Base-by-base conservation (phyloP, 2,329 filamentous ascomycete species). In the Fusarium sulawesiense region DNA sequence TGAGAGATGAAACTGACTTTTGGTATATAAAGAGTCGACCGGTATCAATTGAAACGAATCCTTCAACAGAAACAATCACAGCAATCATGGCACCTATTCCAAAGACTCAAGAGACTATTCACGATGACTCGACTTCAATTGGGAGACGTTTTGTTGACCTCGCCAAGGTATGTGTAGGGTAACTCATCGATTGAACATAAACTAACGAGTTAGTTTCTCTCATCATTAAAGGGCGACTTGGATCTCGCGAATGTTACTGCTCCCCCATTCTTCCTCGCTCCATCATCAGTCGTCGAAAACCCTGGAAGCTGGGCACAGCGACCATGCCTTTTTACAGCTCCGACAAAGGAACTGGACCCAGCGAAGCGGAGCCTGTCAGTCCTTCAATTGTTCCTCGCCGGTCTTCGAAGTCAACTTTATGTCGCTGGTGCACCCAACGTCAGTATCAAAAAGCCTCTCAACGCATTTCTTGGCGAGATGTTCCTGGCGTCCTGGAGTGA, bases 381-480 rank as follows among this genome's bases (percentile, higher is more conserved):
- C 2, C 76, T 86, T 41, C 82, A 82, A 45, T 82, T 84, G 75
- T 81, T 86, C 56, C 78, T 86, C 13, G 79, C 80, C 16, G 82
- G 83, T 7, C 79, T 86, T 42, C 76, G 80, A 30, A 82, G 79
- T 56, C 84, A 86, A 53, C 78, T 85, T 55, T 86, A 86, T 68
- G 79, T 85, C 13, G 82, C 73, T 63, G 83, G 83, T 50, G 80
- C 81, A 30, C 81, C 83, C 10, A 78, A 77, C 30, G 78, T 82
- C 37, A 84, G 83, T 64, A 85, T 86, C 75, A 84, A 84, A 75
- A 87, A 87, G 68, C 85, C 85, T 3, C 79, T 86, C 9, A 87
- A 87, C 61, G 84, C 85, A 9, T 86, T 87, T 53, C 77, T 87
- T 0, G 85, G 85, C 18, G 85, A 86, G 73, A 63, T 86, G 2